Percentiles rank a stretch among this genome's conserved stretches.
Conservation (phyloP, 1,284 basidiomycete genomes). For the Pascua guehoae region DNA sequence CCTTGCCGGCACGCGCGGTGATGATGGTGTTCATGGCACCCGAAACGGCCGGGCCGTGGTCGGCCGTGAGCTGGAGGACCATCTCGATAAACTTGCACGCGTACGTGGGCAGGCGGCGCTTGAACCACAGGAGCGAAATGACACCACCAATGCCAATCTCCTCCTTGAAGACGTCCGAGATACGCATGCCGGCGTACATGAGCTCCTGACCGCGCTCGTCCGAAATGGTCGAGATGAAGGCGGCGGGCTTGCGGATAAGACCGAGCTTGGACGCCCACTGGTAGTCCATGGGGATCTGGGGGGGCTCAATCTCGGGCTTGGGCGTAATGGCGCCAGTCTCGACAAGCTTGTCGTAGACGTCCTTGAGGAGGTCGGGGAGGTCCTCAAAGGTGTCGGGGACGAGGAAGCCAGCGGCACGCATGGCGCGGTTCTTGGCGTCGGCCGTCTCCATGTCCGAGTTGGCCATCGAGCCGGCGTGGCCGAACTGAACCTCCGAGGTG, state of each 20-base stretch:
- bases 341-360: slow-evolving; percentile 83
- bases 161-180: slow-evolving; percentile 97
- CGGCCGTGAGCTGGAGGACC: slow-evolving; percentile 98
- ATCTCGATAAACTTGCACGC: slow-evolving; percentile 95
- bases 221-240: slow-evolving; percentile 99
- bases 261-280: slow-evolving; percentile 99
- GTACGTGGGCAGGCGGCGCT: slow-evolving; percentile 63
- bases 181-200: slow-evolving; percentile 97
- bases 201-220: slow-evolving; percentile 99
- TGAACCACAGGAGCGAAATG: slow-evolving; percentile 95
- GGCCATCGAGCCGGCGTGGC: slow-evolving; percentile 96
- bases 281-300: slow-evolving; percentile 99
- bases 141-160: slow-evolving; percentile 97
- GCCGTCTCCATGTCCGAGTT: slow-evolving; percentile 97
- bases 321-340: slow-evolving; percentile 65
- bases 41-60: slow-evolving; percentile 85
- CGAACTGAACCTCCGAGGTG: slow-evolving; percentile 97
- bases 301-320: slow-evolving; percentile 79
- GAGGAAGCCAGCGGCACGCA: slow-evolving; percentile 92
- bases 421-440: slow-evolving; percentile 93
- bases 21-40: slow-evolving; percentile 99
- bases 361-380: slow-evolving; percentile 76
- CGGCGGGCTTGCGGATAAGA: slow-evolving; percentile 95
- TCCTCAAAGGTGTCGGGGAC: slow-evolving; percentile 98
- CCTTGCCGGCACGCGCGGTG: slow-evolving; percentile 96